These are phyloP conservation scores for Coix lacrymajobi DNA, from an alignment of 176 grass and related monocot species.

Conservation along the genomic window DNA sequence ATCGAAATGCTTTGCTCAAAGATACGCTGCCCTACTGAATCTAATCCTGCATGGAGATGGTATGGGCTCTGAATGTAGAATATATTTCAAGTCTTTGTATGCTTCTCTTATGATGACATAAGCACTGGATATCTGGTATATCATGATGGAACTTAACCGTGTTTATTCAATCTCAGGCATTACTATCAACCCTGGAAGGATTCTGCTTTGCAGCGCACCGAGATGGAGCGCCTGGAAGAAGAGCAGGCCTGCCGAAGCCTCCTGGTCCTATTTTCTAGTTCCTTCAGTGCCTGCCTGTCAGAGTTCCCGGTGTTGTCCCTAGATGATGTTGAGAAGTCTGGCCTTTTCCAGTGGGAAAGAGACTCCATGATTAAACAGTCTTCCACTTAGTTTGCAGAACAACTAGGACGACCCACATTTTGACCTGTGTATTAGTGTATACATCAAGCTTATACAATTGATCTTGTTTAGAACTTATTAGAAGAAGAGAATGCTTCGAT, in stretches of 20 bases:
- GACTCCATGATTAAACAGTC: conserved; percentile 16
- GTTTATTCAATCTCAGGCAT: conserved; percentile 43
- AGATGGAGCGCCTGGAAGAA: conserved; percentile 56
- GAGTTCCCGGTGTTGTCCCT: conserved; percentile 37
- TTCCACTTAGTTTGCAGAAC: neutral
- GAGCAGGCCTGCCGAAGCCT: conserved; percentile 73
- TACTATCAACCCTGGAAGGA: conserved; percentile 81
- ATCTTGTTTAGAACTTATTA: neutral
- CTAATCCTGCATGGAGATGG: conserved; percentile 89
- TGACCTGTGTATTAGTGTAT: neutral
- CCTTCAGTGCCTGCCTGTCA: conserved; percentile 24
- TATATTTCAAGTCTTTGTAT: neutral
- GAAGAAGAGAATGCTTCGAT: neutral
- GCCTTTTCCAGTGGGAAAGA: conserved; percentile 59
- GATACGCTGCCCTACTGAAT: conserved; percentile 63
- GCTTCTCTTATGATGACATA: neutral
- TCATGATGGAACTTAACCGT: neutral
- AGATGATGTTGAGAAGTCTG: conserved; percentile 43
- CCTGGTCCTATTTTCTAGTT: conserved; percentile 57
- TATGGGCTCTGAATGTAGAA: conserved; percentile 18
- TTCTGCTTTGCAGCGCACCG: conserved; percentile 24
- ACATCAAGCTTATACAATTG: neutral
- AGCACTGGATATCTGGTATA: neutral
- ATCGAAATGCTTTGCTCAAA: conserved; percentile 56
- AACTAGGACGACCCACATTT: neutral